These are phyloP conservation scores for Asterophora parasitica DNA, from an alignment of 768 basidiomycete species.

Conservation along the genomic window DNA sequence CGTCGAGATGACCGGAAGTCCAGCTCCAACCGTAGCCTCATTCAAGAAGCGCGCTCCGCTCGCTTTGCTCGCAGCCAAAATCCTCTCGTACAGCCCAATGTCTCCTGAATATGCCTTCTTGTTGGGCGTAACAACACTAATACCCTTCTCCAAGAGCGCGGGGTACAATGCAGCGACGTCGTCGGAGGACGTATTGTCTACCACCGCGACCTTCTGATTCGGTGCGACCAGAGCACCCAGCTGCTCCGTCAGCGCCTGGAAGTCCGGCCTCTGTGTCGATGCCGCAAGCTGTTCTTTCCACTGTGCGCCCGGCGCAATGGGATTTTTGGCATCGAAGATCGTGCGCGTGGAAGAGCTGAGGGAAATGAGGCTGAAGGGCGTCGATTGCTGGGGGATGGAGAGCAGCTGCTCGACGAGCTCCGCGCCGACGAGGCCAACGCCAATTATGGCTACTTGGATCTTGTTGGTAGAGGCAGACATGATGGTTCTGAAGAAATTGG, in stretches of 20 bases:
- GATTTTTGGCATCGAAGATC: constrained; percentile 44
- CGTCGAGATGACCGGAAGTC: constrained; percentile 87
- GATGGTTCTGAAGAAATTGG: constrained; percentile 5
- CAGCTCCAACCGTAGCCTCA: constrained; percentile 95
- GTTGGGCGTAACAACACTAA: constrained; percentile 93
- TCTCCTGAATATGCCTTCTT: constrained; percentile 92
- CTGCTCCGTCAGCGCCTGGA: constrained; percentile 42
- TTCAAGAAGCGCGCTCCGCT: constrained; percentile 69
- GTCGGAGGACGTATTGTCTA: constrained; percentile 92
- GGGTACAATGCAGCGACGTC: constrained; percentile 81
- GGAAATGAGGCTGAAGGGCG: constrained; percentile 61
- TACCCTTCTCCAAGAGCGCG: constrained; percentile 66
- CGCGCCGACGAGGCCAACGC: constrained; percentile 88
- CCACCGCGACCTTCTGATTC: constrained; percentile 57
- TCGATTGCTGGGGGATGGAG: constrained; percentile 49
- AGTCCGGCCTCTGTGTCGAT: constrained; percentile 41
- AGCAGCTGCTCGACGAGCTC: constrained; percentile 83
- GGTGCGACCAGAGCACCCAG: constrained; percentile 42
- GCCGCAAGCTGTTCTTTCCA: constrained; percentile 38
- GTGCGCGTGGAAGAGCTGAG: constrained; percentile 64
- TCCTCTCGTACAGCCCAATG: constrained; percentile 60
- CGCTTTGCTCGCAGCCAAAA: constrained; percentile 53
- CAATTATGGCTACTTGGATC: constrained; percentile 73
- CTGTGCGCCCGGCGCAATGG: constrained; percentile 28
- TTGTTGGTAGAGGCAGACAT: constrained; percentile 19